Conservation (phyloP, 495 filamentous ascomycete species). For the Lophiotrema nucula region DNA sequence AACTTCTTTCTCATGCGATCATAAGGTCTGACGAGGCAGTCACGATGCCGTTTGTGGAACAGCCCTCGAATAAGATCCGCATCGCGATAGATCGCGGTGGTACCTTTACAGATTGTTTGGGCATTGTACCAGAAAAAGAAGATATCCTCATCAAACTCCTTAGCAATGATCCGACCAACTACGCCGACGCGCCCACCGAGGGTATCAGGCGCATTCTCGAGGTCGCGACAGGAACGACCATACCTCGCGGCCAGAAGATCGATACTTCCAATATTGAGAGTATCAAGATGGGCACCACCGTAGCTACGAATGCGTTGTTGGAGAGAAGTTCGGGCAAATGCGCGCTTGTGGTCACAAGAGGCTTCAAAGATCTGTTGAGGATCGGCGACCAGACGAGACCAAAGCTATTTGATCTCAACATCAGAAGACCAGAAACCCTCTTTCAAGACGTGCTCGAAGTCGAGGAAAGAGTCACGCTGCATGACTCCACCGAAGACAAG, state of each 20-base stretch:
- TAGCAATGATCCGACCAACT: constrained; percentile 87
- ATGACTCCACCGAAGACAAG: constrained; percentile 39
- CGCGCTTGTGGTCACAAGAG: constrained; percentile 33
- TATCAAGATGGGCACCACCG: constrained; percentile 35
- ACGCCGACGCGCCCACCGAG: constrained; percentile 83
- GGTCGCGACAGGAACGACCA: neutral
- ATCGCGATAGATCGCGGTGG: constrained; percentile 21
- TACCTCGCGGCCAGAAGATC: constrained; percentile 13
- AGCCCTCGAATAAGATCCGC: neutral
- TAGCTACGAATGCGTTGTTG: constrained; percentile 37
- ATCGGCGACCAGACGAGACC: constrained; percentile 38
- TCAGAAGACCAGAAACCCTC: constrained; percentile 22
- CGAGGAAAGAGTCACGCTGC: constrained; percentile 37
- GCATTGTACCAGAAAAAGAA: constrained; percentile 2
- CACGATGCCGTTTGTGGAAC: constrained; percentile 10
- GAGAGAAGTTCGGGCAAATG: constrained; percentile 22
- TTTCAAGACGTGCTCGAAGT: constrained; percentile 32
- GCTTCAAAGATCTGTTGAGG: constrained; percentile 35
- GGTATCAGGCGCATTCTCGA: constrained; percentile 14
- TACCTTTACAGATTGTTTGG: constrained; percentile 20
- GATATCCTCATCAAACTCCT: constrained; percentile 85
- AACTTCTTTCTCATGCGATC: too few relatives aligned
- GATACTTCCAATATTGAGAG: constrained; percentile 11
- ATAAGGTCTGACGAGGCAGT: too few relatives aligned
- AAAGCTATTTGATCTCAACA: constrained; percentile 35